Percentiles rank a stretch among this genome's conserved stretches.
Conservation (phyloP, 2,329 filamentous ascomycete genomes). For the Dactylella cylindrospora region DNA sequence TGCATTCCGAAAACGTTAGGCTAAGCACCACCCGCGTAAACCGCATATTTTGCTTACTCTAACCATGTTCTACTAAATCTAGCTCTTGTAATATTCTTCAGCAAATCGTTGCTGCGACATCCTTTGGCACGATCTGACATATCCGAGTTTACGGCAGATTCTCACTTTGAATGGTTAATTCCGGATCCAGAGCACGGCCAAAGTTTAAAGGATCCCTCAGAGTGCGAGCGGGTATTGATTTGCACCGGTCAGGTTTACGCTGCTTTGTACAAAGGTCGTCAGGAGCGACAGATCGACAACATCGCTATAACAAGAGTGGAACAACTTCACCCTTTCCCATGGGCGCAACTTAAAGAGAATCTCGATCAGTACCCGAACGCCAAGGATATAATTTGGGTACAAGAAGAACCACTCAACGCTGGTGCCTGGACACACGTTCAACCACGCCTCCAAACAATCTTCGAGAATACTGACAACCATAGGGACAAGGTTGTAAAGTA, state of each 20-base stretch:
- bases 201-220: constrained; percentile 73
- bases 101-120: constrained; percentile 92
- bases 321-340: constrained; percentile 98
- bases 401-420: constrained; percentile 97
- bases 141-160: constrained; percentile 86
- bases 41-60: constrained; percentile 4
- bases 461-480: constrained; percentile 76
- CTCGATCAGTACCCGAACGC: constrained; percentile 96
- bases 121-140: constrained; percentile 85
- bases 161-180: constrained; percentile 96
- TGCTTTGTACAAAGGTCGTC: constrained; percentile 85
- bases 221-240: constrained; percentile 91
- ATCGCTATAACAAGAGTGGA: constrained; percentile 93
- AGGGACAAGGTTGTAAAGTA: constrained; percentile 96
- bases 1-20: constrained; percentile 97
- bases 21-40: constrained; percentile 42
- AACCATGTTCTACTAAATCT: constrained; percentile 46
- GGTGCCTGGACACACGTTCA: constrained; percentile 97
- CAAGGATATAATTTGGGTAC: constrained; percentile 94
- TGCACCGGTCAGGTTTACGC: constrained; percentile 95
- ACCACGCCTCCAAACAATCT: constrained; percentile 90
- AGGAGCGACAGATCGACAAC: constrained; percentile 80
- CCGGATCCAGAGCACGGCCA: constrained; percentile 81
- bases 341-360: constrained; percentile 95
- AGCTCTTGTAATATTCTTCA: constrained; percentile 98